Evolutionary conservation across 129 eudicot genomes (phyloP).

Genomic region (Helichrysum umbraculigerum): DNA sequence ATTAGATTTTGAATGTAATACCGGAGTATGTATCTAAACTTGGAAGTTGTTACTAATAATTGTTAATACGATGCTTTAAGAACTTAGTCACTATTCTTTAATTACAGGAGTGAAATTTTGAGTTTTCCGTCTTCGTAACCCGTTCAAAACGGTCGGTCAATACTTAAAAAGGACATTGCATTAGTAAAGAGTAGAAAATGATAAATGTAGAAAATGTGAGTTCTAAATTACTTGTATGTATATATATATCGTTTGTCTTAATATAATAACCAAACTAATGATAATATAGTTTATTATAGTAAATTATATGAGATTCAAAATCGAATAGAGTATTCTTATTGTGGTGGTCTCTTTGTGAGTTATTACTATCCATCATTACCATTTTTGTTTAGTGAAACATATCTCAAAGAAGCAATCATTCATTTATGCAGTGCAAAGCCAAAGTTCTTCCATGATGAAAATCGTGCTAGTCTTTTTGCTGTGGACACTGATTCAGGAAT

Average conservation of each 20-base stretch:
- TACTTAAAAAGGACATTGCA: not conserved
- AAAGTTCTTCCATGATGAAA: slow-evolving; percentile 92
- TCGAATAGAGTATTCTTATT: not conserved
- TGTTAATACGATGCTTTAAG: not conserved
- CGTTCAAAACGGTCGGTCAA: not conserved
- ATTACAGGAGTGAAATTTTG: not conserved
- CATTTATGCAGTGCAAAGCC: slow-evolving; percentile 75
- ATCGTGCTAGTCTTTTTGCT: slow-evolving; percentile 83
- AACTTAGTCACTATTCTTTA: not conserved
- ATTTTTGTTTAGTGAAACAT: slow-evolving; percentile 13
- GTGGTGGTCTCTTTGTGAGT: not conserved
- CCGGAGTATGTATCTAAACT: not conserved
- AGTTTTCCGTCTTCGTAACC: not conserved
- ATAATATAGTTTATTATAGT: slow-evolving; percentile 1
- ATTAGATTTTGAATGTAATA: not conserved
- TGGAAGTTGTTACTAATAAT: not conserved
- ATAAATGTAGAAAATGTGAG: not conserved
- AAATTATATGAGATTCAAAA: not conserved
- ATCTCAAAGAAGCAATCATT: slow-evolving; percentile 11
- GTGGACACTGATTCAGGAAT: slow-evolving; percentile 86
- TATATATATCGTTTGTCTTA: too few relatives aligned
- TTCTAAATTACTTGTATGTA: not conserved
- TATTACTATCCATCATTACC: not conserved
- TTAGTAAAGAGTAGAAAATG: not conserved
- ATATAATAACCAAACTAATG: not conserved